These are phyloP conservation scores for Geranium incanum DNA, from an alignment of 441 rosid genomes.

Conservation along the genomic window DNA sequence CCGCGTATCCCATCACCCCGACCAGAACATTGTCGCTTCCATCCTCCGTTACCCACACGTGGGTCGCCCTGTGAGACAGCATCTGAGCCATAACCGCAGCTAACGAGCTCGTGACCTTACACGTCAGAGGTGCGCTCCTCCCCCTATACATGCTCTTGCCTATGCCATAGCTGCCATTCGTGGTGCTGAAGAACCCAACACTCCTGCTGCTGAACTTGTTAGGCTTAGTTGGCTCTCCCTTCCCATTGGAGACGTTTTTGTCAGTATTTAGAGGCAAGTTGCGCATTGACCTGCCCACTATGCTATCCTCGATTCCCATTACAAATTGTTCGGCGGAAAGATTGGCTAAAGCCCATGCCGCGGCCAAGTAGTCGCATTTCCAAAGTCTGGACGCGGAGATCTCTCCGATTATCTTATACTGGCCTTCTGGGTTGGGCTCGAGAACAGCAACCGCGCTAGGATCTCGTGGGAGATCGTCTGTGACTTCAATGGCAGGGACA, in stretches of 20 bases:
- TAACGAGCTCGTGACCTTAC: slow-evolving; percentile 66
- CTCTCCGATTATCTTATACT: slow-evolving; percentile 68
- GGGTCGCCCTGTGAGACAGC: slow-evolving; percentile 87
- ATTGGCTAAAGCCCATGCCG: slow-evolving; percentile 90
- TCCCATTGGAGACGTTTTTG: slow-evolving; percentile 14
- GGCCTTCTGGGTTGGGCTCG: slow-evolving; percentile 50
- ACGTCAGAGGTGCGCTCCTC: slow-evolving; percentile 80
- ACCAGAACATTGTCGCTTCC: slow-evolving; percentile 69
- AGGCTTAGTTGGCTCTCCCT: slow-evolving; percentile 33
- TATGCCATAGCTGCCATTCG: slow-evolving; percentile 16
- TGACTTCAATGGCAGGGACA: slow-evolving; percentile 57
- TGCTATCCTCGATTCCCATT: slow-evolving; percentile 83
- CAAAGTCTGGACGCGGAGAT: slow-evolving; percentile 81
- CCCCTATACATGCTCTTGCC: slow-evolving; percentile 89
- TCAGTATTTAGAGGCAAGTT: slow-evolving; percentile 42
- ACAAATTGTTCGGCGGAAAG: slow-evolving; percentile 84
- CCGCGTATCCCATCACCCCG: slow-evolving; percentile 77
- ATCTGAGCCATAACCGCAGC: slow-evolving; percentile 99
- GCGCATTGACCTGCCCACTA: slow-evolving; percentile 45
- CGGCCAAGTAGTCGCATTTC: slow-evolving; percentile 86
- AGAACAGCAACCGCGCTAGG: slow-evolving; percentile 73
- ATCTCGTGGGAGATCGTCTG: slow-evolving; percentile 41
- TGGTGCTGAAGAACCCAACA: slow-evolving; percentile 50
- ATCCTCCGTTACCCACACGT: slow-evolving; percentile 85
- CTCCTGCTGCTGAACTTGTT: slow-evolving; percentile 76